These are phyloP conservation scores for Friedmanniomyces simplex DNA, from an alignment of 495 filamentous ascomycete genomes.

Conservation along the genomic window DNA sequence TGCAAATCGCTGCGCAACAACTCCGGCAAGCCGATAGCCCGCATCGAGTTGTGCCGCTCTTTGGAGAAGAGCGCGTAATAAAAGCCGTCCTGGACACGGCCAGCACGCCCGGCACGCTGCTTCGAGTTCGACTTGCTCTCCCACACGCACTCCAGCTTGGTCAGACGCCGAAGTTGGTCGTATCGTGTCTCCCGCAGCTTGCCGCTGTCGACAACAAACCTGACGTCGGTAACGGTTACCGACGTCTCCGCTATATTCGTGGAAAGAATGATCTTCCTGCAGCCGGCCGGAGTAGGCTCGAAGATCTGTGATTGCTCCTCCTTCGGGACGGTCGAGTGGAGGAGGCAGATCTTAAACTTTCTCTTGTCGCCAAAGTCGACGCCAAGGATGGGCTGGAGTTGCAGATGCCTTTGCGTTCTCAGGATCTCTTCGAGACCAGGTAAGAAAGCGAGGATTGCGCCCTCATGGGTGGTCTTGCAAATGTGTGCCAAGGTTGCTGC, in stretches of 20 bases:
- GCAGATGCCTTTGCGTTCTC: conserved; percentile 31
- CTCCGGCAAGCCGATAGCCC: conserved; percentile 39
- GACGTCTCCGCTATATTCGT: conserved; percentile 55
- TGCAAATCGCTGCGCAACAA: conserved; percentile 43
- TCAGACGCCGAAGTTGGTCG: conserved; percentile 37
- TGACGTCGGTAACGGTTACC: conserved; percentile 49
- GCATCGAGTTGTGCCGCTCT: conserved; percentile 39
- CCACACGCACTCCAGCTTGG: conserved; percentile 41
- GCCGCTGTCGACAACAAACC: conserved; percentile 47
- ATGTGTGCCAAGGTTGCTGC: conserved; percentile 43
- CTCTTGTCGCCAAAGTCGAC: conserved; percentile 37
- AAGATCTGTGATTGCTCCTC: conserved; percentile 40
- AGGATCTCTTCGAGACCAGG: conserved; percentile 46
- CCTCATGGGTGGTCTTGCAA: conserved; percentile 36
- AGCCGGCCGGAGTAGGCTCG: conserved; percentile 36
- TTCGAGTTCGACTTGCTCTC: conserved; percentile 44
- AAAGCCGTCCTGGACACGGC: conserved; percentile 47
- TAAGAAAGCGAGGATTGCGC: conserved; percentile 49
- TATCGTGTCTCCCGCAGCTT: conserved; percentile 44
- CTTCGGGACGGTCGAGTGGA: conserved; percentile 42
- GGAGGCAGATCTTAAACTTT: conserved; percentile 38
- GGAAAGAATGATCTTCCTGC: conserved; percentile 46
- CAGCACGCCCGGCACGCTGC: conserved; percentile 50
- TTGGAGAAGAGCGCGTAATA: conserved; percentile 48
- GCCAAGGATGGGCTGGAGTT: conserved; percentile 23